These are phyloP conservation scores for Chamaecyparis obtusa DNA, from an alignment of 75 land plant genomes.

Conservation along the genomic window DNA sequence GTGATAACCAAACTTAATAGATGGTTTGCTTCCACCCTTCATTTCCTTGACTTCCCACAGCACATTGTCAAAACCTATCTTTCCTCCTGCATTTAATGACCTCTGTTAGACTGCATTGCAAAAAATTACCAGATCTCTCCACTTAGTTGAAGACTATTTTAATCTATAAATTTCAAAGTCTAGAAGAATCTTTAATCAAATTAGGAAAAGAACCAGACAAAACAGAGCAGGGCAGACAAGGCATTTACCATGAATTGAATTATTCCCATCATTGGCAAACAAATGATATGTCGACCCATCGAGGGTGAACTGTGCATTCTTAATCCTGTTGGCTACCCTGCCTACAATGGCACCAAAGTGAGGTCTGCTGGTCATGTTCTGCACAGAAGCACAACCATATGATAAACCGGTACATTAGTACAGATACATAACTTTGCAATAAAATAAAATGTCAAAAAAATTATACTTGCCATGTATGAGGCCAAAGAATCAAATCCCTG, in stretches of 20 bases:
- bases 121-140: neutral
- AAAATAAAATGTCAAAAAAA: neutral
- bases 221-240: neutral
- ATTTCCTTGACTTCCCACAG: slow-evolving; percentile 47
- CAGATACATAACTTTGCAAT: neutral
- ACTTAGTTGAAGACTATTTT: neutral
- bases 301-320: slow-evolving; percentile 44
- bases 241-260: slow-evolving; percentile 66
- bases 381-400: neutral
- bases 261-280: slow-evolving; percentile 52
- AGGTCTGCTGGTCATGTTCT: slow-evolving; percentile 12
- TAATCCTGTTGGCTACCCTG: slow-evolving; percentile 78
- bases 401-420: neutral
- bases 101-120: neutral
- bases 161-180: neutral
- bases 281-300: slow-evolving; percentile 50
- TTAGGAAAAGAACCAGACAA: neutral
- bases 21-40: slow-evolving; percentile 24
- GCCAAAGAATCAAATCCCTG: slow-evolving; percentile 18
- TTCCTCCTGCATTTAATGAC: slow-evolving; percentile 41
- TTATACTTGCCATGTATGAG: slow-evolving; percentile 21
- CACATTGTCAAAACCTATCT: slow-evolving; percentile 51
- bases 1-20: slow-evolving; percentile 42
- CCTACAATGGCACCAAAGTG: slow-evolving; percentile 78
- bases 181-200: neutral